A percentile compares a stretch with the other conserved stretches of the same genome.
These are phyloP conservation scores for Aeschynomene evenia DNA, from an alignment of 306 rosid genomes.

Conservation along the genomic window DNA sequence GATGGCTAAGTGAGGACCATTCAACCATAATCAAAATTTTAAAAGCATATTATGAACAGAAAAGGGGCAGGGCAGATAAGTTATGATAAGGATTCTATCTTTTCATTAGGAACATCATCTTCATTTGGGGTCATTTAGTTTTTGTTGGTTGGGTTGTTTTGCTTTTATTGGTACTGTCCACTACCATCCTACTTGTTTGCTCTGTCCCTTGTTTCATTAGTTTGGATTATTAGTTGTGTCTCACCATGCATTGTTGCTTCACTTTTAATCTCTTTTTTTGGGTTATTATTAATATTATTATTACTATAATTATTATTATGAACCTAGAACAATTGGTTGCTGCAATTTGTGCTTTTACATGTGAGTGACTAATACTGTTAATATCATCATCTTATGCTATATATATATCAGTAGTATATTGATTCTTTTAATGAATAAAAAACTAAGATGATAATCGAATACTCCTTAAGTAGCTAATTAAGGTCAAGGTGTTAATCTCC, in stretches of 20 bases:
- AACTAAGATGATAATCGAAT: neutral
- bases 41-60: constrained; percentile 45
- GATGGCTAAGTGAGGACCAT: constrained; percentile 73
- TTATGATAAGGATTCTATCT: constrained; percentile 52
- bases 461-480: neutral
- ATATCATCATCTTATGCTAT: constrained; percentile 33
- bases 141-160: constrained; percentile 58
- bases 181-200: constrained; percentile 56
- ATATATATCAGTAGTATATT: no score
- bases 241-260: constrained; percentile 44
- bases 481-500: neutral
- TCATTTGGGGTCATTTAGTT: constrained; percentile 58
- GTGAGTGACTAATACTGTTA: constrained; percentile 43
- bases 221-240: constrained; percentile 49
- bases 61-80: constrained; percentile 55
- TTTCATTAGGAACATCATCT: constrained; percentile 58
- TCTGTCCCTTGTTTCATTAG: constrained; percentile 50
- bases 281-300: no score
- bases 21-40: constrained; percentile 40
- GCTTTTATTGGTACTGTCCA: constrained; percentile 55
- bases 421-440: constrained; percentile 9
- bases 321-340: constrained; percentile 53
- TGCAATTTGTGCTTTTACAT: constrained; percentile 45
- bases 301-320: no score
- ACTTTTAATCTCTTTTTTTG: constrained; percentile 24